Evolutionary conservation across 345 rosid species (phyloP), one percentile per base, ranked within the genome.

Genomic region (Eucalyptus albens): DNA sequence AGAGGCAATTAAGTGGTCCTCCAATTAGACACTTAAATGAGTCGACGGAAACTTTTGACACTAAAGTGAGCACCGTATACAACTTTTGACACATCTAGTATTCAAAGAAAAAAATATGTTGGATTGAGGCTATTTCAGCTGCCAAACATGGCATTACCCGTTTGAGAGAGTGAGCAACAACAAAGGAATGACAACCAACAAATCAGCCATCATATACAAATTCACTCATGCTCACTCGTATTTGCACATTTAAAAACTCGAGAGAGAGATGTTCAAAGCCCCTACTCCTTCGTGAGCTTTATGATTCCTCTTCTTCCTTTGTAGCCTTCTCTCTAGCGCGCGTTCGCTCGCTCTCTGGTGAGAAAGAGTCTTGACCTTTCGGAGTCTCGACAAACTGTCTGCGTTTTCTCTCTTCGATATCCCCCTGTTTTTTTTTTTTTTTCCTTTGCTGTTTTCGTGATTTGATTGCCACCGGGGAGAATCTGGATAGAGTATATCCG

Each of bases 21-120:
- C 11, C 24, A 53, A 19, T 53, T 53, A 53, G 9, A 53, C 59
- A 53, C 24, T 53, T 7, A 53, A 53, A 53, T 53, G 24, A 53
- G 59, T 2, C 5, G 4, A 19, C 2, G 5, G 8, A 19, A 53
- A 53, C 5, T 53, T 53, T 53, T 53, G 59, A 53, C 10, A 19
- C 4, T 53, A 53, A 19, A 53, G 5, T 53, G 10, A 19, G 5
- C 0, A 19, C 5, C 2, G 2, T 53, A 8, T 19, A 8, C 0
- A 19, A 53, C 24, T 53, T 53, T 53, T 53, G 24, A 53, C 10
- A 53, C 24, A 7, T 53, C 56, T 53, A 53, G 10, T 8, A 53
- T 53, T 4, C 59, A 72, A 72, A 37, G 82, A 72, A 37, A 72
- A 37, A 33, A 2, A 77, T 37, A 77, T 37, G 47, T 37, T 37